Base-by-base conservation (phyloP, 495 filamentous ascomycete species). In the Lepraria neglecta region DNA sequence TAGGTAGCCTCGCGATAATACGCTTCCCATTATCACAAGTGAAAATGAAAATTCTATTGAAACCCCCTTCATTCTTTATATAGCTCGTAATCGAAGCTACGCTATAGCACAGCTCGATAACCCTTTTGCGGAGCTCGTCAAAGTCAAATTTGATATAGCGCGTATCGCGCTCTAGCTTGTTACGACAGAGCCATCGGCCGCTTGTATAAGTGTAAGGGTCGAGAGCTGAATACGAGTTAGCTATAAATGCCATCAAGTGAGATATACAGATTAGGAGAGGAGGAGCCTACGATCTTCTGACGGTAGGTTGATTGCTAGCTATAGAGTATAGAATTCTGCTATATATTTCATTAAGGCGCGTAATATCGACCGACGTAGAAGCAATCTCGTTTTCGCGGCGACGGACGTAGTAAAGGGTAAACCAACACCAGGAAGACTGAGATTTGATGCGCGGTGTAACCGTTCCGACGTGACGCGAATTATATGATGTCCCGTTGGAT, bases 21-120 rank as follows among this genome's bases (percentile, higher is more conserved):
- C 61, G 60, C 56, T 63, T 68, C 33, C 38, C 66, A 62, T 75
- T 72, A 62, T 76, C n/a, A n/a, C 63, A 53, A 72, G 68, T 70
- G 58, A 78, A 77, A 35, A 75, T 61, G 56, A 78, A 78, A 46
- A 75, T 74, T 60, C 73, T 66, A 52, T 78, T 78, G 60, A 72
- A 77, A 2, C 73, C 71, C 6, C 76, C 75, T 67, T 75, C 77
- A 28, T 61, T 65, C 68, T 77, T 78, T 44, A 76, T 71, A 47
- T 58, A 59, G 14, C 1, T 64, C 65, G 3, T 30, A 52, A 63
- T 53, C 2, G 61, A 63, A 10, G 10, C 68, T 28, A 73, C 71
- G 17, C 65, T 68, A 63, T 66, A 69, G 43, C 68, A 72, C 59
- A 69, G 31, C 24, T 61, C 33, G 50, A 75, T 61, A 21, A 60